phyloP scores from a whole-genome alignment of 192 early-diverging fungal species.

The Fimicolochytrium jonesii region DNA sequence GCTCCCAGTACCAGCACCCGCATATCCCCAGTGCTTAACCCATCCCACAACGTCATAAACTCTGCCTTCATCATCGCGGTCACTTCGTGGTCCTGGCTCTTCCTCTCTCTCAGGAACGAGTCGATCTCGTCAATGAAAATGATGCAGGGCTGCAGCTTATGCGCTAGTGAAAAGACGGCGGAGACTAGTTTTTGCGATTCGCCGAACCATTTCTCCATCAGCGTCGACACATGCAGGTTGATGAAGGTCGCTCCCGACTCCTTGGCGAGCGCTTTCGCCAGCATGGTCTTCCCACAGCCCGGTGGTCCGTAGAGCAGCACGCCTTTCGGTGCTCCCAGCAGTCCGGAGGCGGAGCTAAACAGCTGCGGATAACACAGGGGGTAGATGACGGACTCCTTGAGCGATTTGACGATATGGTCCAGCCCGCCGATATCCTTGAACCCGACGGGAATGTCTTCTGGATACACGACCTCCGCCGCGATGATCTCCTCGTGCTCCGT shows the following conservation, averaged over 20 bases:
- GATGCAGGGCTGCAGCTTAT: conserved; percentile 92
- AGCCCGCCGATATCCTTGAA: conserved; percentile 80
- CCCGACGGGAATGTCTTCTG: conserved; percentile 81
- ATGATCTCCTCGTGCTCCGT: conserved; percentile 94
- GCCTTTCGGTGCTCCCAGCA: conserved; percentile 91
- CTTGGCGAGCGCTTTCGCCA: conserved; percentile 95
- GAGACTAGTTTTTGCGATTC: conserved; percentile 92
- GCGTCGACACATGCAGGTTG: conserved; percentile 92
- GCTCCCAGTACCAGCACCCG: conserved; percentile 72
- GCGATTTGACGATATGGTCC: conserved; percentile 82
- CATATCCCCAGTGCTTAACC: conserved; percentile 72
- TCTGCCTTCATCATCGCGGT: conserved; percentile 99
- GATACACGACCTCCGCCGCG: conserved; percentile 86
- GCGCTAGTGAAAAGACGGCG: conserved; percentile 88
- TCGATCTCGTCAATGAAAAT: conserved; percentile 99
- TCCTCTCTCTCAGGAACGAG: conserved; percentile 88
- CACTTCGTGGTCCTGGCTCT: conserved; percentile 89
- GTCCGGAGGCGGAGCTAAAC: conserved; percentile 76
- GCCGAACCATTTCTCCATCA: conserved; percentile 97
- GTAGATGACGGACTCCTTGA: conserved; percentile 95
- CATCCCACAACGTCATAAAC: conserved; percentile 99
- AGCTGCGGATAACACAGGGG: conserved; percentile 91
- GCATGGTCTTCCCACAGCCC: conserved; percentile 97
- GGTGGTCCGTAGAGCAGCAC: conserved; percentile 94
- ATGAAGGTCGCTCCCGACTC: conserved; percentile 98